phyloP scores from a whole-genome alignment of 1,284 basidiomycete species.

The Ustilago nuda region DNA sequence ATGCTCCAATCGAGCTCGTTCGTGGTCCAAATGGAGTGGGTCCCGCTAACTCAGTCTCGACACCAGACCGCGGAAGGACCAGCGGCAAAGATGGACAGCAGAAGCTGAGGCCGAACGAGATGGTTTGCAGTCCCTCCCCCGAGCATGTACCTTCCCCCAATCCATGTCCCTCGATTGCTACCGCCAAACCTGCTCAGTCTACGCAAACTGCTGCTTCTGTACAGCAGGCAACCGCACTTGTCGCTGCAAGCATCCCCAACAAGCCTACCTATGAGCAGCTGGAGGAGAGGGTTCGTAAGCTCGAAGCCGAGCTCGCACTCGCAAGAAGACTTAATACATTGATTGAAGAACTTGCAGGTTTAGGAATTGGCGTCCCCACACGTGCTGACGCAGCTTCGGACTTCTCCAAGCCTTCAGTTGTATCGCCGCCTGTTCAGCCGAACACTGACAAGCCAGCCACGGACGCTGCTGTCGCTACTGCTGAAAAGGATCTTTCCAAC shows the following conservation, averaged over 20 bases:
- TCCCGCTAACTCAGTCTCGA: slow-evolving; percentile 38
- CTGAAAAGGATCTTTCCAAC: slow-evolving; percentile 10
- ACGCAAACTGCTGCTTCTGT: background rate
- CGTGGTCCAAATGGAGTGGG: slow-evolving; percentile 47
- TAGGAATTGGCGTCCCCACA: slow-evolving; percentile 29
- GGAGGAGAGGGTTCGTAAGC: slow-evolving; percentile 32
- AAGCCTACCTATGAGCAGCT: slow-evolving; percentile 48
- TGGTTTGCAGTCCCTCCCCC: slow-evolving; percentile 42
- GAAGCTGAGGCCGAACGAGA: slow-evolving; percentile 44
- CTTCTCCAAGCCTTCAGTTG: background rate
- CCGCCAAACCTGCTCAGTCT: background rate
- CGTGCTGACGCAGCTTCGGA: slow-evolving; percentile 8
- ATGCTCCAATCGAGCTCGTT: slow-evolving; percentile 24
- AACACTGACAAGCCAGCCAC: background rate
- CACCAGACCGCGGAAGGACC: slow-evolving; percentile 35
- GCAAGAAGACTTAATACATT: slow-evolving; percentile 38
- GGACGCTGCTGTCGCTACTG: background rate
- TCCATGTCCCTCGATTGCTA: slow-evolving; percentile 5
- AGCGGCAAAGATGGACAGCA: slow-evolving; percentile 40
- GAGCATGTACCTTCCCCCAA: slow-evolving; percentile 25
- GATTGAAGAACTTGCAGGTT: slow-evolving; percentile 43
- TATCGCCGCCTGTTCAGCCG: slow-evolving; percentile 3
- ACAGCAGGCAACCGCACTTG: slow-evolving; percentile 5
- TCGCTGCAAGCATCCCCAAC: background rate
- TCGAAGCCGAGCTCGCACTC: slow-evolving; percentile 46